Evolutionary conservation across 2,329 filamentous ascomycete genomes (phyloP).

Genomic region (Dactylellina drechsleri): DNA sequence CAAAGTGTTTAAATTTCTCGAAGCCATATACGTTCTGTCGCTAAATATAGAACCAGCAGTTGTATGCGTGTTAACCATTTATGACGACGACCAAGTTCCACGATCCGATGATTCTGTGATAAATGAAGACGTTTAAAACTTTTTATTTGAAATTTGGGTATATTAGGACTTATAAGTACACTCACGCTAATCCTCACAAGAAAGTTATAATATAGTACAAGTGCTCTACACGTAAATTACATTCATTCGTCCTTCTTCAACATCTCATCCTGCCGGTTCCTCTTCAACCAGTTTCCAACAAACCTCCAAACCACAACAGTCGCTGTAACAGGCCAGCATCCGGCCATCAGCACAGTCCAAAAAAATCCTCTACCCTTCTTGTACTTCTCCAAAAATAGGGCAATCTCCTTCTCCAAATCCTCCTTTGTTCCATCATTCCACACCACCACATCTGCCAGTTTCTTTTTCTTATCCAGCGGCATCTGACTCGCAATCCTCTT

Average conservation of each 20-base stretch:
- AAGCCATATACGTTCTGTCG: no score
- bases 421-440: conserved; percentile 86
- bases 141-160: no score
- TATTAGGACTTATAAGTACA: no score
- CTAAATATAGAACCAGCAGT: no score
- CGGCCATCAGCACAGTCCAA: conserved; percentile 80
- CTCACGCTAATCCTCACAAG: no score
- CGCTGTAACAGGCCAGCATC: conserved; percentile 79
- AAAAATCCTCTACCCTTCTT: conserved; percentile 74
- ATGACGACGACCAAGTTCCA: no score
- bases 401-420: conserved; percentile 75
- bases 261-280: conserved; percentile 60
- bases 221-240: neutral
- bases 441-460: conserved; percentile 78
- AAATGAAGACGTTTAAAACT: no score
- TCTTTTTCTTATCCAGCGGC: conserved; percentile 84
- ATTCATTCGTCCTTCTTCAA: conserved; percentile 21
- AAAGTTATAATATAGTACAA: conserved; percentile 11
- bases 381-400: conserved; percentile 72
- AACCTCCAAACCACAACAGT: conserved; percentile 76
- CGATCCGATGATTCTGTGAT: no score
- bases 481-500: conserved; percentile 87
- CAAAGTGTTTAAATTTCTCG: no score
- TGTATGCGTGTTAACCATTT: no score
- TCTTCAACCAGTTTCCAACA: conserved; percentile 75